Base-by-base conservation (phyloP, 768 basidiomycete genomes). In the Rickenella mellea region DNA sequence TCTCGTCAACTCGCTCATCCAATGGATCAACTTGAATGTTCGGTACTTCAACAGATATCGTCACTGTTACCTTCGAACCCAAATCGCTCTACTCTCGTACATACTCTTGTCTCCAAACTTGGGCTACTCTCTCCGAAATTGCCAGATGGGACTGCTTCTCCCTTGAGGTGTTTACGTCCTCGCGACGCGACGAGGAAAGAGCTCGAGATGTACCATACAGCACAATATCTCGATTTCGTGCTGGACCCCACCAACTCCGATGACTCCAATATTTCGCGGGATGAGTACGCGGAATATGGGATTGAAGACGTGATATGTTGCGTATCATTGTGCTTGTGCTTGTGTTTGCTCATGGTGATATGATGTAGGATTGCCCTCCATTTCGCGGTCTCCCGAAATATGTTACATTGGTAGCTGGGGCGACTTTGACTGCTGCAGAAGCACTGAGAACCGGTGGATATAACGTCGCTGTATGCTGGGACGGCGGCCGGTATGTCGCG, bases 401-500 rank as follows among this genome's bases (percentile, higher is more conserved):
- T 48, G 77, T 84, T 5, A 65, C 65, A 4, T 61, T 80, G 4
- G 67, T 94, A 1, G 89, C 82, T 0, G 85, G 92, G 1, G 84
- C 84, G 0, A 74, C 87, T 0, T 64, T 92, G 28, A 79, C 84
- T 1, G 91, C 84, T 0, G 83, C 76, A 3, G 67, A 70, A 7
- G 68, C 73, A 5, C 64, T 97, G 3, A 64, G 67, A 20, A 61
- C 71, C 9, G 60, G 65, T 11, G 32, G 64, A 2, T 70, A 72
- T 4, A 71, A 84, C 22, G 60, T 86, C 22, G 76, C 83, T 1
- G 76, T 98, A 31, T 80, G 75, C 55, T 96, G 93, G 92, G 92
- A 93, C 51, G 93, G 93, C 12, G 93, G 93, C 39, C 71, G 86
- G 79, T 78, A 44, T 39, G 56, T 41, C 21, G 27, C 24, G 7